A percentile compares a stretch with the other conserved stretches of the same genome.
Evolutionary conservation across 108 stramenopile genomes (phyloP).

Genomic region (Ochromonas danica): DNA sequence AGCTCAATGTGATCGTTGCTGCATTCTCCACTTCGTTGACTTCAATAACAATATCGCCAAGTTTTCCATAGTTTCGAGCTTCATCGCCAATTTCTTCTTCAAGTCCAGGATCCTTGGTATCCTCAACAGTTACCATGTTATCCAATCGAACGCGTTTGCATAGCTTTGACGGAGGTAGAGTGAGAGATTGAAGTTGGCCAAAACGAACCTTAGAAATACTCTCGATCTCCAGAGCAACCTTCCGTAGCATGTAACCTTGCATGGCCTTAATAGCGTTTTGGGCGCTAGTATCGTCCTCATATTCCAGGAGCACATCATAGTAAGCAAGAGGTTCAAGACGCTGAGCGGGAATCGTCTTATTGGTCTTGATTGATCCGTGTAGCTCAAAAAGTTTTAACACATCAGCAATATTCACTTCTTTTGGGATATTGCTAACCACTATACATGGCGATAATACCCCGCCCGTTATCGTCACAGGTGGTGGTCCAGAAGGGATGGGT

Average conservation of each 20-base stretch:
- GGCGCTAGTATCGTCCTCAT: neutral
- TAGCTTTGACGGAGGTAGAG: too few species aligned
- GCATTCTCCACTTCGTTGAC: neutral
- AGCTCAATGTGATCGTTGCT: neutral
- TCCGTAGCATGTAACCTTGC: neutral
- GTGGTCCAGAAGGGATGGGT: too few species aligned
- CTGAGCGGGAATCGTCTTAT: neutral
- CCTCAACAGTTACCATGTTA: neutral
- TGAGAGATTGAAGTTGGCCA: neutral
- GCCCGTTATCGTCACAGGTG: too few species aligned
- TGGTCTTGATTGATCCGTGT: neutral
- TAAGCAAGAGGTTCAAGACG: neutral
- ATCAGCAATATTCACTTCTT: too few species aligned
- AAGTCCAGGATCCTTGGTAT: neutral
- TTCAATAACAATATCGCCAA: neutral
- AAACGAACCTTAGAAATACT: neutral
- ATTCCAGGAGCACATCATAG: neutral
- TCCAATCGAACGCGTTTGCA: neutral
- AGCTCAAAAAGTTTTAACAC: too few species aligned
- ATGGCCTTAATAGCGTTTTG: neutral
- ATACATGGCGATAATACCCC: too few species aligned
- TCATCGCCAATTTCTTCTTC: constrained; percentile 5
- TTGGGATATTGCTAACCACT: too few species aligned
- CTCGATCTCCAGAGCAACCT: neutral
- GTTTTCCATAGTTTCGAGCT: neutral